These are phyloP conservation scores for Casaregolazyma lundiana DNA, from an alignment of 1,139 yeast species.

Conservation along the genomic window DNA sequence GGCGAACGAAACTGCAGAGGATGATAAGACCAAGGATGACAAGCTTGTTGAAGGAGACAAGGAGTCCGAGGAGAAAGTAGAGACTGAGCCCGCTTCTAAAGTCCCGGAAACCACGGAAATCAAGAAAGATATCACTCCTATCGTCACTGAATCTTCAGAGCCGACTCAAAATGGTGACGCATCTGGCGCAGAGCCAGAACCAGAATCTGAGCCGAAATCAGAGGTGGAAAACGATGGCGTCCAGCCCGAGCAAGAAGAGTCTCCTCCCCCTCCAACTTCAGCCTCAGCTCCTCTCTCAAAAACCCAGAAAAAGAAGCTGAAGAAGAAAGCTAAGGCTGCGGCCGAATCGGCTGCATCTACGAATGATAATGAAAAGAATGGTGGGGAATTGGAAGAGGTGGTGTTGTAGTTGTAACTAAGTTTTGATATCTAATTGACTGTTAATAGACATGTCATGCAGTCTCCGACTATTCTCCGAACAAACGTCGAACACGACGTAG, in stretches of 20 bases:
- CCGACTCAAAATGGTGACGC: background rate
- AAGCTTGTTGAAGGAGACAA: constrained; percentile 15
- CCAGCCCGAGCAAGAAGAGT: constrained; percentile 17
- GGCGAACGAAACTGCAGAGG: too few relatives aligned
- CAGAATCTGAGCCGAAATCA: constrained; percentile 12
- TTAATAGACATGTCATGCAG: background rate
- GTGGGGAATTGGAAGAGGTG: constrained; percentile 16
- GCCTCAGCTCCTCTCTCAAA: constrained; percentile 13
- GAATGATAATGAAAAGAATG: constrained; percentile 9
- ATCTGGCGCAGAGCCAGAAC: background rate
- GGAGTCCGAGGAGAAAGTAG: constrained; percentile 20
- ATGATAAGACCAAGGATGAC: too few relatives aligned
- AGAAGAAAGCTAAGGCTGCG: constrained; percentile 19
- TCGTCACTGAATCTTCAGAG: background rate
- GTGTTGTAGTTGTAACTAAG: constrained; percentile 12
- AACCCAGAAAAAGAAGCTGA: constrained; percentile 23
- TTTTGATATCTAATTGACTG: constrained; percentile 1
- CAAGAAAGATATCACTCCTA: background rate
- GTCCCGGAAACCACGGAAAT: background rate
- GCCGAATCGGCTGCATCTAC: constrained; percentile 11
- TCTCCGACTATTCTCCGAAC: constrained; percentile 66
- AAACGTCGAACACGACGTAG: constrained; percentile 89
- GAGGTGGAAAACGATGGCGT: constrained; percentile 16
- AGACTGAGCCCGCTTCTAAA: constrained; percentile 10
- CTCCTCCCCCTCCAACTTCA: constrained; percentile 21